Base-by-base conservation (phyloP, 1,139 yeast species). In the Sugiyamaella pinicola region DNA sequence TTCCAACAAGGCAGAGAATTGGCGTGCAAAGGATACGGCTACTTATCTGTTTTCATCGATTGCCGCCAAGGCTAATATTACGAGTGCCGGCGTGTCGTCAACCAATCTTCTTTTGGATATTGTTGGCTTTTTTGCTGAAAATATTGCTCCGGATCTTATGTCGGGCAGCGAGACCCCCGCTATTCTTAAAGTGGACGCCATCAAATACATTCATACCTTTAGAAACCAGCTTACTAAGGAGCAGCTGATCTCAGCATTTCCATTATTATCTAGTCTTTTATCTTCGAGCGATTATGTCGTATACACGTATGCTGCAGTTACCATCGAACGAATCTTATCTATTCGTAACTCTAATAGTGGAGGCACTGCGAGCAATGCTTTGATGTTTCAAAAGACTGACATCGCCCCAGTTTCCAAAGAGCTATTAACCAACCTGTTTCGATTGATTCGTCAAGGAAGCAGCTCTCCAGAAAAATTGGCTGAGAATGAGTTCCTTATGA, bases 401-500 rank as follows among this genome's bases (percentile, higher is more conserved):
- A 75, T 95, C 34, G 78, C 80, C 21, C 74, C 78, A 4, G 79
- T 82, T 51, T 75, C 80, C 1, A 74, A 79, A 53, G 74, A 75
- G 17, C 73, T 91, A 42, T 74, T 93, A 52, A 76, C 78, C 34
- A 84, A 80, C 56, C 74, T 91, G 51, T 87, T 93, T 63, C 73
- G 76, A 42, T 76, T 90, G 51, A 84, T 93, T 52, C 74, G 83
- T 53, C 74, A 76, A 52, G 81, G 81, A 55, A 78, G 80, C 34
- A 66, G 72, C 4, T 75, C 90, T 0, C 97, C 98, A 0, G 97
- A 91, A 68, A 91, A 90, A 66, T 75, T 95, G 56, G 93, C 98
- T 0, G 98, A 93, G 67, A 95, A 95, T 69, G 99, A 95, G 66
- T 93, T 88, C 66, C 75, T 93, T 66, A 86, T 93, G 83, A 89